Evolutionary conservation across 441 rosid species (phyloP).

Genomic region (Pelargonium myrrhifolium): DNA sequence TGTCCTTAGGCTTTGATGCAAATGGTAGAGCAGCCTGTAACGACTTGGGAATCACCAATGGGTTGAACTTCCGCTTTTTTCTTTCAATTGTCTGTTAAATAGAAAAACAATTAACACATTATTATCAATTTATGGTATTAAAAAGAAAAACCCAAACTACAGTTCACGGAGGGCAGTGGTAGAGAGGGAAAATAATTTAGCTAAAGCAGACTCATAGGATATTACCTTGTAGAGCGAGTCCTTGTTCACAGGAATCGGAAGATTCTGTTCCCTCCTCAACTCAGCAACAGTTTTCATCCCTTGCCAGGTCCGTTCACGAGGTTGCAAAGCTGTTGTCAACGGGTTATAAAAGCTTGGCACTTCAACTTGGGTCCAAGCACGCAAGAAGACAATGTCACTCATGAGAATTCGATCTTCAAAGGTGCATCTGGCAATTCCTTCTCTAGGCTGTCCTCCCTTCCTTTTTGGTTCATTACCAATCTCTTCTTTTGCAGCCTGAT

Average conservation of each 20-base stretch:
- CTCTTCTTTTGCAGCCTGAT: slow-evolving; percentile 75
- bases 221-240: slow-evolving; percentile 83
- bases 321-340: slow-evolving; percentile 79
- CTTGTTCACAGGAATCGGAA: slow-evolving; percentile 69
- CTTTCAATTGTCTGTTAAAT: slow-evolving; percentile 63
- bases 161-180: not conserved
- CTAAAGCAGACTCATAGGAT: not conserved
- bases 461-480: slow-evolving; percentile 55
- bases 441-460: slow-evolving; percentile 56
- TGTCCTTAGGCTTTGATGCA: slow-evolving; percentile 66
- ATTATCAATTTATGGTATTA: not conserved
- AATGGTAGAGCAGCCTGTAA: slow-evolving; percentile 70
- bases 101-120: slow-evolving; percentile 11
- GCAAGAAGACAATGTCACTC: slow-evolving; percentile 81
- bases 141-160: not conserved
- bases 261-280: slow-evolving; percentile 61
- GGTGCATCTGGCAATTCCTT: slow-evolving; percentile 87
- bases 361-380: slow-evolving; percentile 78
- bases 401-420: slow-evolving; percentile 88
- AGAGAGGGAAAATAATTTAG: not conserved
- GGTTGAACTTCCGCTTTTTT: slow-evolving; percentile 61
- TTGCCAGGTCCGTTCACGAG: slow-evolving; percentile 66
- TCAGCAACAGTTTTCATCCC: slow-evolving; percentile 90
- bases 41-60: slow-evolving; percentile 58
- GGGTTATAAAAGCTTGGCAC: slow-evolving; percentile 71